Percentiles rank a stretch among this genome's conserved stretches.
phyloP scores from a whole-genome alignment of 176 grass and related monocot species.

The Oryza coarctata region DNA sequence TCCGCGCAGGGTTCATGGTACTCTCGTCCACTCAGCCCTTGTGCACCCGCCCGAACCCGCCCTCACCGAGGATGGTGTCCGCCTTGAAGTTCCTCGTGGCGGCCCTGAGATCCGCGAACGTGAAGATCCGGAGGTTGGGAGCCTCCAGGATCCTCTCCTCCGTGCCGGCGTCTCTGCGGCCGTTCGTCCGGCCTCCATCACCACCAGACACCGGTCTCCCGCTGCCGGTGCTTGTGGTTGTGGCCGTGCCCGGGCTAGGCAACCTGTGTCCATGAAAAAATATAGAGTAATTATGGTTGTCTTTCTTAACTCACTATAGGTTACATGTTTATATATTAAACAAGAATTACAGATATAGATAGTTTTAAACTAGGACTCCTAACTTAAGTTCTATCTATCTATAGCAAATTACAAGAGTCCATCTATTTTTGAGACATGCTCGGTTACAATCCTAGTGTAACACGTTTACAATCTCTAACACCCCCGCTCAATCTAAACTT shows the following conservation, averaged over 20 bases:
- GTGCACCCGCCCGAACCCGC: slow-evolving; percentile 70
- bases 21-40: slow-evolving; percentile 74
- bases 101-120: slow-evolving; percentile 63
- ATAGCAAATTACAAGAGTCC: no score
- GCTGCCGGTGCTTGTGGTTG: not conserved
- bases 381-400: no score
- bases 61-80: slow-evolving; percentile 66
- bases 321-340: no score
- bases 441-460: no score
- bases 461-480: no score
- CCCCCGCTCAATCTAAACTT: no score
- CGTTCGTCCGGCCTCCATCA: not conserved
- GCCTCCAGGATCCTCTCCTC: slow-evolving; percentile 67
- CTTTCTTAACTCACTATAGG: no score
- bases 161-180: not conserved
- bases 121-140: slow-evolving; percentile 70
- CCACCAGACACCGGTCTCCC: not conserved
- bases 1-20: slow-evolving; percentile 48
- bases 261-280: no score
- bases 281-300: no score
- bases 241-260: not conserved
- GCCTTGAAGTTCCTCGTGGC: slow-evolving; percentile 61
- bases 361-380: no score
- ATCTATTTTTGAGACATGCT: no score
- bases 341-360: no score